Percentiles rank a stretch among this genome's conserved stretches.
phyloP scores from a whole-genome alignment of 768 basidiomycete genomes.

The Fibroporia radiculosa region DNA sequence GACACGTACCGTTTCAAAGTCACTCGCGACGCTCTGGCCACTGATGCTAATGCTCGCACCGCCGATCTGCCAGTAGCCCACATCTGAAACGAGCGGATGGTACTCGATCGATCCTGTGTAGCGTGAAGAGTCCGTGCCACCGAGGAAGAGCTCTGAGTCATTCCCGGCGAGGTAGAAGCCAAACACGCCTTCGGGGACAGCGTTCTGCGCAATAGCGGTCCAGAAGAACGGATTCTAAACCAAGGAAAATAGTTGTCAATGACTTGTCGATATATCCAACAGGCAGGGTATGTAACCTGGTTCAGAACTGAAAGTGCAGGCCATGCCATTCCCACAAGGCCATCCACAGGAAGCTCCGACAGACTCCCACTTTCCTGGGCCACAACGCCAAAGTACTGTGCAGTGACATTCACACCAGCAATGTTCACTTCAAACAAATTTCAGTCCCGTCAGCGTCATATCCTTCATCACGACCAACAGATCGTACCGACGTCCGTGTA shows the following conservation, averaged over 20 bases:
- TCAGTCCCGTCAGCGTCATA: too few relatives aligned
- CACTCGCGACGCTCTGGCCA: slow-evolving; percentile 5
- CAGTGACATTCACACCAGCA: slow-evolving; percentile 16
- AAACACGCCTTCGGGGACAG: slow-evolving; percentile 15
- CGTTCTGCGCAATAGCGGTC: slow-evolving; percentile 14
- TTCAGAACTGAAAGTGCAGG: slow-evolving; percentile 15
- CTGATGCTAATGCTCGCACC: slow-evolving; percentile 9
- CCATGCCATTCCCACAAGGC: slow-evolving; percentile 21
- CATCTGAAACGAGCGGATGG: slow-evolving; percentile 19
- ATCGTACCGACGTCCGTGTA: slow-evolving; percentile 26
- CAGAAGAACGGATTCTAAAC: slow-evolving; percentile 20
- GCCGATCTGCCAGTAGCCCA: slow-evolving; percentile 21
- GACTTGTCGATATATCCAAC: too few relatives aligned
- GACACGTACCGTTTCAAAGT: slow-evolving; percentile 12
- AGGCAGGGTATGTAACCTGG: too few relatives aligned
- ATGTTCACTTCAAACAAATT: slow-evolving; percentile 14
- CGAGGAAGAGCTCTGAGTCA: slow-evolving; percentile 27
- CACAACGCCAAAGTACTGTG: slow-evolving; percentile 11
- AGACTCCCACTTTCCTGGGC: slow-evolving; percentile 2
- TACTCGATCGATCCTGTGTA: slow-evolving; percentile 26
- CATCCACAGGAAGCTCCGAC: slow-evolving; percentile 8
- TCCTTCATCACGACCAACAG: background rate
- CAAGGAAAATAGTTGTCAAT: too few relatives aligned
- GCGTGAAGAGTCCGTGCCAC: slow-evolving; percentile 25
- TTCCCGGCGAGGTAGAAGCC: slow-evolving; percentile 20